Conservation (phyloP, 2,329 filamentous ascomycete species). For the Scedosporium apiospermum region DNA sequence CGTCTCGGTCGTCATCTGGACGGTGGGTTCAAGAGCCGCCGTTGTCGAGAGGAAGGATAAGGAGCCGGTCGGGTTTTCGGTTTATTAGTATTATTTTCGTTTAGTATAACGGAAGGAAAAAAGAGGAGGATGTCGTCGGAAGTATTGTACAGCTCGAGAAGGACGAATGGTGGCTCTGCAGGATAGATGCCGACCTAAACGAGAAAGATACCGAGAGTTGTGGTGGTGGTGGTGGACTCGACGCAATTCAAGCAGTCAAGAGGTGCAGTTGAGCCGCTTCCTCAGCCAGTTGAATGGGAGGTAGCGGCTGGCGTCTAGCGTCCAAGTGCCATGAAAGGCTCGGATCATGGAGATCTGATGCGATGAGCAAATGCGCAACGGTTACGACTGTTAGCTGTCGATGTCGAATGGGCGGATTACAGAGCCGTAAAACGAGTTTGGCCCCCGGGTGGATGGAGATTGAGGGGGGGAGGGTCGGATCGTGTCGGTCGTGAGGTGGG, state of each 20-base stretch:
- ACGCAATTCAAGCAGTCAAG: background rate
- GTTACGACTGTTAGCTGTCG: background rate
- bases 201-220: background rate
- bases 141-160: background rate
- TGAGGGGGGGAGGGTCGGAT: no score
- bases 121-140: background rate
- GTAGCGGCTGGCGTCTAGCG: background rate
- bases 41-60: background rate
- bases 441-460: no score
- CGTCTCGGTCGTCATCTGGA: constrained; percentile 4
- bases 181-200: background rate
- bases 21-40: background rate
- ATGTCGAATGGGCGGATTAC: background rate
- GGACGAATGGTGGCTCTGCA: background rate
- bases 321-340: background rate
- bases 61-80: no score
- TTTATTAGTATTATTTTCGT: no score
- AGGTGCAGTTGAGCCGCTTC: background rate
- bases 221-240: background rate
- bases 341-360: background rate
- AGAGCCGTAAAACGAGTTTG: no score
- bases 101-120: no score
- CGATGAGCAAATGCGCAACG: background rate
- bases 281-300: background rate
- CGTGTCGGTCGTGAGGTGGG: no score